phyloP scores from a whole-genome alignment of 306 rosid species.

The Ormosia emarginata region DNA sequence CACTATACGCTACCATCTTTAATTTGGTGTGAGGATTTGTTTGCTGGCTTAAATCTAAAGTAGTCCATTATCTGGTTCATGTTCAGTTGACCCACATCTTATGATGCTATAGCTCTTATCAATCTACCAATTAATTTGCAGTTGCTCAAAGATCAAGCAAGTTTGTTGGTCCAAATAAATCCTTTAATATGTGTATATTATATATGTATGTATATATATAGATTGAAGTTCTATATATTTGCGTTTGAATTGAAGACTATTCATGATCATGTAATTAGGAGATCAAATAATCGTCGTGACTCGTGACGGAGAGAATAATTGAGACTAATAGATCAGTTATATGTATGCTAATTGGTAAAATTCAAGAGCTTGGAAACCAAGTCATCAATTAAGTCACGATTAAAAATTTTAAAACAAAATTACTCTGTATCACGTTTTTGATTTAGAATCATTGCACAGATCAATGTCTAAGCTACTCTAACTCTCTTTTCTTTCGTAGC shows the following conservation, averaged over 20 bases:
- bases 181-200: neutral
- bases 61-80: constrained; percentile 26
- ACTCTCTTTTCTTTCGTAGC: constrained; percentile 2
- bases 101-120: neutral
- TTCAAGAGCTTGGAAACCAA: neutral
- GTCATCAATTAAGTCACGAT: neutral
- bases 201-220: too few relatives aligned
- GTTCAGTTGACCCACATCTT: constrained; percentile 39
- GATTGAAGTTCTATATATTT: neutral
- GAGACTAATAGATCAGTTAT: neutral
- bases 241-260: neutral
- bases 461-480: neutral
- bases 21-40: constrained; percentile 23
- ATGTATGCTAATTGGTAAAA: neutral
- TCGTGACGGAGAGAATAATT: neutral
- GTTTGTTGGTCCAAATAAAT: constrained; percentile 15
- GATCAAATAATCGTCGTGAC: neutral
- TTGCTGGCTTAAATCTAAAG: constrained; percentile 27
- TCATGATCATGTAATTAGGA: neutral
- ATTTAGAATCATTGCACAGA: constrained; percentile 8
- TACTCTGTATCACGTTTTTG: constrained; percentile 10
- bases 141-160: constrained; percentile 23
- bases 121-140: constrained; percentile 6
- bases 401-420: neutral
- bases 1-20: neutral